Base-by-base conservation (phyloP, 2,329 filamentous ascomycete species). In the Aspergillus terreus region DNA sequence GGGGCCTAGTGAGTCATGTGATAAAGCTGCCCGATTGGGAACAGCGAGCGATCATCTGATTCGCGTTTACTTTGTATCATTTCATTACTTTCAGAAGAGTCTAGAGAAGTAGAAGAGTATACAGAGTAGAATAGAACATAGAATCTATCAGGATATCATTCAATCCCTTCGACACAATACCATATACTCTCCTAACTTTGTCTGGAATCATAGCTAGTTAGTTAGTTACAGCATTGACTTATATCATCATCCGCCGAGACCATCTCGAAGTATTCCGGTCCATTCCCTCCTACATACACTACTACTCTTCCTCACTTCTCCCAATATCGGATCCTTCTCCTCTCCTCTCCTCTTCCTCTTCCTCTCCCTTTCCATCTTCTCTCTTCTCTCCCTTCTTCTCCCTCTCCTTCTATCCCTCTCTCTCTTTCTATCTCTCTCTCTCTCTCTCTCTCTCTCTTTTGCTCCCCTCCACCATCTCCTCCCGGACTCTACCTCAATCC, bases 311-410 rank as follows among this genome's bases (percentile, higher is more conserved):
- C 50, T 56, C 54, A 54, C 49, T 55, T 59, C 53, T 59, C 38
- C 25, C 19, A 58, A 66, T 62, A 50, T 48, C 44, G 44, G 15
- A 19, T 23, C 23, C 6, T 21, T 61, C 55, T 55, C 60, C 55
- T 61, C 51, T 54, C 58, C 47, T 61, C 49, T 59, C 55, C 58
- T 44, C 32, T 19, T 61, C 54, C 61, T 54, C 61, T 57, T 65
- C 45, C 46, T 55, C 40, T 49, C 46, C 23, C 25, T 53, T 53
- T 53, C 27, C 40, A 23, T 61, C 55, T 55, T 61, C 55, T 52
- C 61, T 51, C 62, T 52, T 60, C 56, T 65, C 55, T 52, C 61
- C 51, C 62, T 52, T 60, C 56, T 65, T 63, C 54, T 54, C 32
- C 46, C 51, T 46, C 42, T 48, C 46, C 21, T 35, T 47, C 53